phyloP scores from a whole-genome alignment of 352 stramenopile genomes.

The Phytophthora macrochlamydospora region DNA sequence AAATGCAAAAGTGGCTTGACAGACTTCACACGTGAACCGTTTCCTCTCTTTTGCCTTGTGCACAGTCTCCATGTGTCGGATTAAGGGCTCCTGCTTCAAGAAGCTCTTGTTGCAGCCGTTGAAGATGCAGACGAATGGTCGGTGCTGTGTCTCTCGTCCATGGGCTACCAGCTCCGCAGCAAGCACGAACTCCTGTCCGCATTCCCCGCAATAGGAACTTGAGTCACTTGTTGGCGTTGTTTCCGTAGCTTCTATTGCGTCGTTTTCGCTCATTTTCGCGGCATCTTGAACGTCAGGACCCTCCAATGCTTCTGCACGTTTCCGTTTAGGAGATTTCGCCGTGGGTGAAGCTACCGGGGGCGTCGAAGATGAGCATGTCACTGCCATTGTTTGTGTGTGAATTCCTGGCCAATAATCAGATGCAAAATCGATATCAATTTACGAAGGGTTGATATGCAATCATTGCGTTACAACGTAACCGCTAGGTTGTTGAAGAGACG shows the following conservation, averaged over 20 bases:
- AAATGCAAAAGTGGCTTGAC: conserved; percentile 63
- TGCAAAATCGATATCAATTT: neutral
- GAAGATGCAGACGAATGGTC: conserved; percentile 45
- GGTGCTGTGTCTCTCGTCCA: conserved; percentile 25
- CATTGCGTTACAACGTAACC: neutral
- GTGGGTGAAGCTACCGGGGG: conserved; percentile 11
- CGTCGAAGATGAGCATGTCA: neutral
- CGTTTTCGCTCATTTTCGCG: conserved; percentile 1
- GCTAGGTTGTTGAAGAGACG: neutral
- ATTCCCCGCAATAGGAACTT: conserved; percentile 23
- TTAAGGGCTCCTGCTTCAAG: conserved; percentile 69
- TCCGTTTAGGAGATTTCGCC: conserved; percentile 12
- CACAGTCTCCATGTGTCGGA: conserved; percentile 51
- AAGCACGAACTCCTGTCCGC: conserved; percentile 13
- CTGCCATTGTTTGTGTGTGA: neutral
- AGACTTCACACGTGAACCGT: conserved; percentile 62
- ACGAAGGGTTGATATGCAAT: too few relatives aligned
- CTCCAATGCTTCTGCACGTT: conserved; percentile 10
- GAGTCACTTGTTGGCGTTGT: conserved; percentile 5
- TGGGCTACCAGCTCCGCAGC: conserved; percentile 5
- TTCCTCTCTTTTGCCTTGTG: conserved; percentile 50
- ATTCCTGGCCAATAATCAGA: conserved; percentile 1
- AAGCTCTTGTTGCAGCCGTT: conserved; percentile 59
- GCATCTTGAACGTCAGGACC: neutral
- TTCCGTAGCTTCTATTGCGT: neutral